These are phyloP conservation scores for Phytophthora macrochlamydospora DNA, from an alignment of 352 stramenopile species.

Conservation along the genomic window DNA sequence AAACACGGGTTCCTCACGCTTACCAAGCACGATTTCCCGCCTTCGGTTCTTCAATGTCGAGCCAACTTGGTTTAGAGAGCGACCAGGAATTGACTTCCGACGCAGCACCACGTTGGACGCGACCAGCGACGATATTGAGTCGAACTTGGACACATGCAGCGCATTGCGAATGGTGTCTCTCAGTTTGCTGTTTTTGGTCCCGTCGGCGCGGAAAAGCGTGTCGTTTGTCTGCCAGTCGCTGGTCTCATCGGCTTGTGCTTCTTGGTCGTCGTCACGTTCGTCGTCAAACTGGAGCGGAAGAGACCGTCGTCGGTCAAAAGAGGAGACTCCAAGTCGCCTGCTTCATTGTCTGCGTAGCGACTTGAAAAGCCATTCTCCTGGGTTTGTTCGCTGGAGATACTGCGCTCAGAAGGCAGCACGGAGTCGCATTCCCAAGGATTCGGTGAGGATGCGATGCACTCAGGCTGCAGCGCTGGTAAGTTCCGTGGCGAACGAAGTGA, in stretches of 20 bases:
- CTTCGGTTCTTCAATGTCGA: slow-evolving; percentile 11
- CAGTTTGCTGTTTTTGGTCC: slow-evolving; percentile 85
- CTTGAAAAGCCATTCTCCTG: slow-evolving; percentile 13
- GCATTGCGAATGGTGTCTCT: slow-evolving; percentile 82
- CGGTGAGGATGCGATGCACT: slow-evolving; percentile 30
- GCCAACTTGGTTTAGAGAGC: slow-evolving; percentile 17
- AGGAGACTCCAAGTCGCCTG: slow-evolving; percentile 12
- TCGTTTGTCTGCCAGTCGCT: slow-evolving; percentile 78
- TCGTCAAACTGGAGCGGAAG: slow-evolving; percentile 12
- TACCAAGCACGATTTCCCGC: slow-evolving; percentile 70
- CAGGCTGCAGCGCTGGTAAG: slow-evolving; percentile 38
- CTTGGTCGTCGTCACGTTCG: slow-evolving; percentile 22
- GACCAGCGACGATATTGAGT: slow-evolving; percentile 89
- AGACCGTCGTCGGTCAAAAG: slow-evolving; percentile 19
- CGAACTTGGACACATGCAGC: slow-evolving; percentile 88
- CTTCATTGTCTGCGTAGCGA: slow-evolving; percentile 14
- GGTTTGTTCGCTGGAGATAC: slow-evolving; percentile 49
- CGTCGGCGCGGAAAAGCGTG: slow-evolving; percentile 88
- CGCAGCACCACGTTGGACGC: slow-evolving; percentile 76
- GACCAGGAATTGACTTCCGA: slow-evolving; percentile 44
- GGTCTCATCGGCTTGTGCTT: slow-evolving; percentile 24
- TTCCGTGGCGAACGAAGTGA: slow-evolving; percentile 13
- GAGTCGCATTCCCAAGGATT: slow-evolving; percentile 75
- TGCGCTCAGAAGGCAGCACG: slow-evolving; percentile 51
- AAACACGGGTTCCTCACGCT: slow-evolving; percentile 62